Percentiles rank a stretch among this genome's conserved stretches.
Evolutionary conservation across 768 basidiomycete species (phyloP).

Genomic region (Termitomyces sp.): DNA sequence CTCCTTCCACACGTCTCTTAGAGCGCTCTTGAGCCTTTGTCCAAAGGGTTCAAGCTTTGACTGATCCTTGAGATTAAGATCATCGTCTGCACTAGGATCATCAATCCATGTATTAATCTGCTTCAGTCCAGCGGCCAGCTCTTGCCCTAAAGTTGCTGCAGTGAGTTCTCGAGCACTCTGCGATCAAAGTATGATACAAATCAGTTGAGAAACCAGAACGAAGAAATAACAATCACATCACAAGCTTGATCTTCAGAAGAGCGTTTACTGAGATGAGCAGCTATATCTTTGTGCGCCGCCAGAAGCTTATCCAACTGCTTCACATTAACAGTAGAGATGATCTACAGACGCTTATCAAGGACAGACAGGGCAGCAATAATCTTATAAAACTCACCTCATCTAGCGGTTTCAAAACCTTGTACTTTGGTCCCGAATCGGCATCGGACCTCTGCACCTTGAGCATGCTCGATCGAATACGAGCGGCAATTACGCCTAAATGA

Average conservation of each 20-base stretch:
- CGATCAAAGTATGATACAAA: neutral
- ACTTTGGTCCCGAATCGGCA: conserved; percentile 23
- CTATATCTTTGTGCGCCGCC: conserved; percentile 59
- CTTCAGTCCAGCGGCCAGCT: conserved; percentile 66
- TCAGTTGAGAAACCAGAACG: neutral
- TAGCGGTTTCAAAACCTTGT: conserved; percentile 45
- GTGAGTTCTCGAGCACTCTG: conserved; percentile 84
- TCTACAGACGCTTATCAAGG: conserved; percentile 26
- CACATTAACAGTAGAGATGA: conserved; percentile 43
- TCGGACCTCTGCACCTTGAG: conserved; percentile 37
- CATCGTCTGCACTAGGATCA: conserved; percentile 38
- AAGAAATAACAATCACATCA: conserved; percentile 45
- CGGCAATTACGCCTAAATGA: conserved; percentile 90
- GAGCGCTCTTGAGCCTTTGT: conserved; percentile 50
- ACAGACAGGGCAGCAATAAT: neutral
- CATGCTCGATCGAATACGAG: conserved; percentile 61
- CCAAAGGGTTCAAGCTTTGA: conserved; percentile 44
- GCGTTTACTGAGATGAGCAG: conserved; percentile 61
- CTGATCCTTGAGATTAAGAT: conserved; percentile 36
- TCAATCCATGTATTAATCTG: conserved; percentile 48
- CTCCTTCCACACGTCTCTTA: conserved; percentile 74
- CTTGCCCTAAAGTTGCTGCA: conserved; percentile 76
- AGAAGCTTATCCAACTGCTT: conserved; percentile 55
- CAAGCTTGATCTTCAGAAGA: conserved; percentile 78
- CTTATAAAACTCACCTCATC: conserved; percentile 55